phyloP scores from a whole-genome alignment of 805 yeast species.

The Candida hungchunana region DNA sequence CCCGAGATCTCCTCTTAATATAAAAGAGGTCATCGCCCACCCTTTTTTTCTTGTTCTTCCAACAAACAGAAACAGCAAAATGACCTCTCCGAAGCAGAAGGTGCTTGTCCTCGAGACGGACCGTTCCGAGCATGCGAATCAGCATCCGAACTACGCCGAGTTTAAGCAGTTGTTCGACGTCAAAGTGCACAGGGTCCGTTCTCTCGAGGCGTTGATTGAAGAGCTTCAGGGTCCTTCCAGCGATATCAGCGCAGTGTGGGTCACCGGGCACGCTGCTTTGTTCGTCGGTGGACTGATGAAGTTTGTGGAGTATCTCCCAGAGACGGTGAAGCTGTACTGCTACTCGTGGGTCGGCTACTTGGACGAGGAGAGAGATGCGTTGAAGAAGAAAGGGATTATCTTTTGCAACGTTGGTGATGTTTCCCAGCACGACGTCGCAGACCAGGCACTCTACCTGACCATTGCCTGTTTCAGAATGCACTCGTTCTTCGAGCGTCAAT shows the following conservation, averaged over 20 bases:
- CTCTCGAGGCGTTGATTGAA: slow-evolving; percentile 25
- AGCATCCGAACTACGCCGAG: slow-evolving; percentile 37
- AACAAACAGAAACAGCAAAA: background rate
- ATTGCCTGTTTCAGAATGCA: slow-evolving; percentile 58
- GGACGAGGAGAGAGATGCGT: slow-evolving; percentile 35
- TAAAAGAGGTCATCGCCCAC: too few species aligned
- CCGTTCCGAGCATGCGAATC: background rate
- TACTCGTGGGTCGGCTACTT: slow-evolving; percentile 53
- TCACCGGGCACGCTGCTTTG: slow-evolving; percentile 35
- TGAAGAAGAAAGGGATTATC: slow-evolving; percentile 44
- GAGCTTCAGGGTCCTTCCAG: slow-evolving; percentile 34
- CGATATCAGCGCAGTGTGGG: slow-evolving; percentile 48
- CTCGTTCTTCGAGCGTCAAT: slow-evolving; percentile 36
- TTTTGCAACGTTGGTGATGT: slow-evolving; percentile 59
- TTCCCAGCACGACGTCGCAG: slow-evolving; percentile 67
- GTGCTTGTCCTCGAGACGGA: background rate
- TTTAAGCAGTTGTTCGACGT: slow-evolving; percentile 38
- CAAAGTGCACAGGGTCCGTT: slow-evolving; percentile 13
- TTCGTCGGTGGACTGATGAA: slow-evolving; percentile 29
- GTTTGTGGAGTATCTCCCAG: slow-evolving; percentile 44
- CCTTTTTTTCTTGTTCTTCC: background rate
- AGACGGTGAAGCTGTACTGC: slow-evolving; percentile 42
- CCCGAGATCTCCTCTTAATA: too few species aligned
- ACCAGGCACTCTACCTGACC: slow-evolving; percentile 55
- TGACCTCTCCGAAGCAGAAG: background rate